A percentile compares a stretch with the other conserved stretches of the same genome.
phyloP scores from a whole-genome alignment of 1,284 basidiomycete species.

The Agroathelia rolfsii region DNA sequence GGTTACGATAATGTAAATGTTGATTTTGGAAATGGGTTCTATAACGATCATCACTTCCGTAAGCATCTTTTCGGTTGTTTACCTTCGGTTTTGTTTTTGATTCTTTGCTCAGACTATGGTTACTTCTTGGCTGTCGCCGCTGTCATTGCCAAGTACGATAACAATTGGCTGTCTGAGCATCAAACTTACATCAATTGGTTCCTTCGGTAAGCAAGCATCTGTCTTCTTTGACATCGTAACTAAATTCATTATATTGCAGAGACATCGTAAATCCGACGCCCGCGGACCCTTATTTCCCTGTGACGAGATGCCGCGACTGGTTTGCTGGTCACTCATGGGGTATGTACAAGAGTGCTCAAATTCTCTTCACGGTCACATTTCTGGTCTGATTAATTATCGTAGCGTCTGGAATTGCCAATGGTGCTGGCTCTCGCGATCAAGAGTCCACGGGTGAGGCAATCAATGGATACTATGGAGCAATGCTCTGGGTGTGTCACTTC shows the following conservation, averaged over 20 bases:
- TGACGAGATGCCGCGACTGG: conserved; percentile 24
- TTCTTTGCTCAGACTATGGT: too few species aligned
- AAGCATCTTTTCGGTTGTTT: too few species aligned
- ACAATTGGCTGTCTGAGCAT: background rate
- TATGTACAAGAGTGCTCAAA: conserved; percentile 10
- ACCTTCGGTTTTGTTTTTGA: too few species aligned
- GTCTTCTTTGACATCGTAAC: conserved; percentile 16
- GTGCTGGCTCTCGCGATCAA: conserved; percentile 24
- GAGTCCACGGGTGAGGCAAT: conserved; percentile 25
- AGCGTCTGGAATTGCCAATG: conserved; percentile 27
- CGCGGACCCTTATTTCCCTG: conserved; percentile 22
- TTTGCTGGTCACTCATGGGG: conserved; percentile 28
- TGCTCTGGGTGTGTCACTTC: too few species aligned
- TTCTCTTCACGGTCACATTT: background rate
- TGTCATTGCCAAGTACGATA: conserved; percentile 20
- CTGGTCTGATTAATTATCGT: background rate
- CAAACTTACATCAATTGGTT: conserved; percentile 1
- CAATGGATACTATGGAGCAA: conserved; percentile 24
- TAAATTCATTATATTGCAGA: conserved; percentile 21
- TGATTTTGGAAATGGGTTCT: conserved; percentile 26
- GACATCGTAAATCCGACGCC: conserved; percentile 25
- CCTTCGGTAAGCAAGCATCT: conserved; percentile 16
- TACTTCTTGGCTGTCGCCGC: conserved; percentile 24
- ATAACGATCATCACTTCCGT: conserved; percentile 27
- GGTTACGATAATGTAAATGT: conserved; percentile 21